Evolutionary conservation across 768 basidiomycete genomes (phyloP).

Genomic region (Strobilomyces dryophilus): DNA sequence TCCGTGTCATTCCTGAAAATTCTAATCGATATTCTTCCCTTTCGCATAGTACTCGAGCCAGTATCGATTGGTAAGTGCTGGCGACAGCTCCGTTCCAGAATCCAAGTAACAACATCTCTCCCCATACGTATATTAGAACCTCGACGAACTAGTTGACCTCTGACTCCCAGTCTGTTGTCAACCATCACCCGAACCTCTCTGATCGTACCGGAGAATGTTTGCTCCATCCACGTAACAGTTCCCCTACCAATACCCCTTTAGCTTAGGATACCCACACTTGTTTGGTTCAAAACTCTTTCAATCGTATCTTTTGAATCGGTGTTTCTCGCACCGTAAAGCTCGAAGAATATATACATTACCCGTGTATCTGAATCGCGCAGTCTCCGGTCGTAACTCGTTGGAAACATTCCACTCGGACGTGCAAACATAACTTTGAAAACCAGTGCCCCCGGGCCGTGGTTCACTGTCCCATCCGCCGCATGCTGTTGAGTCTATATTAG

Average conservation of each 20-base stretch:
- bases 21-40: not conserved
- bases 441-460: not conserved
- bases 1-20: not conserved
- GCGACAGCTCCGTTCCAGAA: not conserved
- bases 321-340: not conserved
- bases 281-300: not conserved
- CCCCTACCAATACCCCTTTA: not conserved
- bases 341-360: too few species aligned
- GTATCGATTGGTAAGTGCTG: conserved; percentile 16
- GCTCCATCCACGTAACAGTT: not conserved
- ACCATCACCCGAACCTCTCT: not conserved
- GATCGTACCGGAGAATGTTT: not conserved
- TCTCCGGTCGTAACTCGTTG: too few species aligned
- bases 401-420: too few species aligned
- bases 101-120: not conserved
- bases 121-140: conserved; percentile 12
- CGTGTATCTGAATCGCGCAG: too few species aligned
- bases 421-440: not conserved
- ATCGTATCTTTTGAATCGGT: not conserved
- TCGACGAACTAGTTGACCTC: conserved; percentile 22
- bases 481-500: not conserved
- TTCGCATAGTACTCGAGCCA: conserved; percentile 22
- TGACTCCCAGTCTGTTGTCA: not conserved
- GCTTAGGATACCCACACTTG: not conserved
- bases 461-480: too few species aligned